Evolutionary conservation across 768 basidiomycete species (phyloP), one percentile per base, ranked within the genome.

Genomic region (Suillus tomentosus): DNA sequence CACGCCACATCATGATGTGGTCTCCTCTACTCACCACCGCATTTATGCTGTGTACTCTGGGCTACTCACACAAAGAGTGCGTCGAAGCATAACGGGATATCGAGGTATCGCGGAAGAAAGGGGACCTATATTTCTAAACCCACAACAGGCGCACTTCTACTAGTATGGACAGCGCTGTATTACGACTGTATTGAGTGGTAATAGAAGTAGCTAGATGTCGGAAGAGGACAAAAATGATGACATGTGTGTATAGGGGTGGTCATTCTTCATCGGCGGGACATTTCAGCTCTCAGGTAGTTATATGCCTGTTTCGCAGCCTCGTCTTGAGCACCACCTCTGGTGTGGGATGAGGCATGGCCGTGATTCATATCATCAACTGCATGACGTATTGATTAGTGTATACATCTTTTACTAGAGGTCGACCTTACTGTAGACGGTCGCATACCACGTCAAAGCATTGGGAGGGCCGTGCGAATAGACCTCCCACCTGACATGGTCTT

Each of bases 201-300:
- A 19, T 19, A 6, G 53, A 8, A 3, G 19, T 14, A 36, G 34
- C 34, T n/a, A 31, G 31, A 34, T 5, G 2, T 31, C 5, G 3
- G 50, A 17, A 27, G 14, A 51, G 24, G 9, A 50, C 1, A 51
- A 34, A 31, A 34, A 3, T 11, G 17, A 19, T 19, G 10, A 11
- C 3, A 36, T 34, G 10, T 27, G 4, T 19, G 2, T 13, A 19
- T 17, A 11, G 51, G 8, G 31, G 19, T 3, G 5, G 17, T 13
- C 17, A n/a, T 3, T 8, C 48, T 10, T 31, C 5, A 54, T 50
- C 14, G 14, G 3, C 24, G 14, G 14, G n/a, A n/a, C n/a, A n/a
- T n/a, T n/a, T n/a, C n/a, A n/a, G n/a, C n/a, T n/a, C n/a, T n/a
- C 56, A 57, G 24, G 3, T 10, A 0, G 1, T 27, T 0, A 27